Evolutionary conservation across 2,329 filamentous ascomycete genomes (phyloP), one percentile per base, ranked within the genome.

Genomic region (Calonectria honghensis): DNA sequence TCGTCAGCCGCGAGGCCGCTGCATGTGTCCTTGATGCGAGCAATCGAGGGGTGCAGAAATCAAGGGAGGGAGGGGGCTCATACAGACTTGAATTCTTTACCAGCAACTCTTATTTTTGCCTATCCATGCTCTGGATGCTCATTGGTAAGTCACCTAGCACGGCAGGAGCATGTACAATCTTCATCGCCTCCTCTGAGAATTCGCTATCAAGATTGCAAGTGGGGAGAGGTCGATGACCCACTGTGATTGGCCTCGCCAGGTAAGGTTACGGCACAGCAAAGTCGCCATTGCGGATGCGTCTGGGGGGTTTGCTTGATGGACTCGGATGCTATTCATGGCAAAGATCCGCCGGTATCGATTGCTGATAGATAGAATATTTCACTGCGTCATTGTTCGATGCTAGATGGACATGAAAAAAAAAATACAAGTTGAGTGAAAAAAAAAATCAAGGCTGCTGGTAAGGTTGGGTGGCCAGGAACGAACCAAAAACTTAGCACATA

Each of bases 11-110:
- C 52, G 68, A 76, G 63, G 65, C 75, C 65, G 72, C 73, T 80
- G 79, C 78, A 81, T 77, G 75, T 68, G 71, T 73, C 64, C 51
- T 54, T 71, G 72, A 78, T 79, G 78, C 78, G 77, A 78, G 75
- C 75, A 77, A 79, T 79, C 69, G 68, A 69, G 70, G 77, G 59
- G 74, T 77, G 73, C 75, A 75, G 73, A 68, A 72, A 27, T 54
- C 24, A 61, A 27, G 73, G 52, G 24, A 45, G 52, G 57, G 64
- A 66, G 72, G 52, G 70, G 45, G 50, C 71, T n/a, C 6, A 27
- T 41, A 35, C 51, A 48, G 24, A 32, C 20, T 32, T 13, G 41
- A 35, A 57, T 14, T 14, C 14, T 37, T 52, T 24, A n/a, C 35
- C 45, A 27, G 64, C 32, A 45, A 31, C 51, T 24, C 35, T 29